These are phyloP conservation scores for Trametes sp. DNA, from an alignment of 1,284 basidiomycete species.

Conservation along the genomic window DNA sequence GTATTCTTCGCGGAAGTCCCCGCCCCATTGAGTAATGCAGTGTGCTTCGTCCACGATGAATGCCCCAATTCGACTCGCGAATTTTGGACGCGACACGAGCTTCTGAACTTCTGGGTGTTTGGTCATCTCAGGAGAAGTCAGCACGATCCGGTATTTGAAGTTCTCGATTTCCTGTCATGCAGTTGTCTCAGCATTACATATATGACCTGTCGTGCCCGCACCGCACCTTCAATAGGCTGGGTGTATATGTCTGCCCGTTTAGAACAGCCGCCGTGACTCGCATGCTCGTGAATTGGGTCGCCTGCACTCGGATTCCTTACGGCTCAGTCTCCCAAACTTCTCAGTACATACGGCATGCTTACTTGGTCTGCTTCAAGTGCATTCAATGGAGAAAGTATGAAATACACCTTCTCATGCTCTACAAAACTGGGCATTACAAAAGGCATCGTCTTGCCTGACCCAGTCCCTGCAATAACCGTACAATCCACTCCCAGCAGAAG, in stretches of 20 bases:
- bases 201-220: too few species aligned
- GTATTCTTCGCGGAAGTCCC: conserved; percentile 34
- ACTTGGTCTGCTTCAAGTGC: conserved; percentile 15
- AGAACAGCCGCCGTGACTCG: too few species aligned
- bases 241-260: too few species aligned
- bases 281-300: conserved; percentile 12
- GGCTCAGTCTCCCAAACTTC: too few species aligned
- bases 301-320: conserved; percentile 36
- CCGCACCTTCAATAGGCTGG: too few species aligned
- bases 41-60: conserved; percentile 29
- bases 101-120: background rate
- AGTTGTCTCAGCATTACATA: too few species aligned
- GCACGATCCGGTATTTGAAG: too few species aligned
- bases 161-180: too few species aligned
- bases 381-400: conserved; percentile 14
- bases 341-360: too few species aligned
- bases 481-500: conserved; percentile 43
- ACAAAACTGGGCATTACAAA: conserved; percentile 44
- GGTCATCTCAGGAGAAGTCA: conserved; percentile 6
- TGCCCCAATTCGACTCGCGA: background rate
- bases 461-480: conserved; percentile 44
- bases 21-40: conserved; percentile 41
- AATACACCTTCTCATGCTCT: conserved; percentile 16
- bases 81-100: background rate
- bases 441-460: conserved; percentile 46